Evolutionary conservation across 805 yeast genomes (phyloP).

Genomic region (Teunomyces panamensis): DNA sequence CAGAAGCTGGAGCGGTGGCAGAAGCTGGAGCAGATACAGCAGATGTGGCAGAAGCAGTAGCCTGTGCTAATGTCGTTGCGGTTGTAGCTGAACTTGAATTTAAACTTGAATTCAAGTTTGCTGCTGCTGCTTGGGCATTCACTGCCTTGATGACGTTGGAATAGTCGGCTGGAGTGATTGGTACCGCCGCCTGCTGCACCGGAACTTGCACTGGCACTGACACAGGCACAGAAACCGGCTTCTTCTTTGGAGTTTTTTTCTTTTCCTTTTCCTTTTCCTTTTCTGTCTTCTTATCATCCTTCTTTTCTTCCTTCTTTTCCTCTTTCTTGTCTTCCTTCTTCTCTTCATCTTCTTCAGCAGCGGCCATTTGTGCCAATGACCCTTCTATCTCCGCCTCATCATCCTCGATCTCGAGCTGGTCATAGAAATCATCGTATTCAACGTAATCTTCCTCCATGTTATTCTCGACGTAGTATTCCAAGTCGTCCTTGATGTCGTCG

Average conservation of each 20-base stretch:
- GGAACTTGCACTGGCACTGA: slow-evolving; percentile 11
- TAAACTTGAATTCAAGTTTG: not conserved
- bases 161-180: slow-evolving; percentile 16
- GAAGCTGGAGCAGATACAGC: not conserved
- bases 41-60: not conserved
- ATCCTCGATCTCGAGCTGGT: slow-evolving; percentile 71
- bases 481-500: slow-evolving; percentile 79
- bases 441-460: slow-evolving; percentile 91
- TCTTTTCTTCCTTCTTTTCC: not conserved
- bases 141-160: slow-evolving; percentile 25
- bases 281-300: not conserved
- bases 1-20: not conserved
- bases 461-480: slow-evolving; percentile 88
- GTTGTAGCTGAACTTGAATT: not conserved
- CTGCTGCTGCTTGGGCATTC: slow-evolving; percentile 7
- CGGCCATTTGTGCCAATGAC: slow-evolving; percentile 21
- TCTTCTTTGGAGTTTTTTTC: slow-evolving; percentile 18
- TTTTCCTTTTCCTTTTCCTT: not conserved
- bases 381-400: slow-evolving; percentile 27
- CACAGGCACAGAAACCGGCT: slow-evolving; percentile 3
- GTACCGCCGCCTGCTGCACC: slow-evolving; percentile 23
- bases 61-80: not conserved
- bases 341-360: slow-evolving; percentile 12
- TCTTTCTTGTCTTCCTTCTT: slow-evolving; percentile 3
- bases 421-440: slow-evolving; percentile 91